These are phyloP conservation scores for Dillenia turbinata DNA, from an alignment of 164 flowering plant genomes.

Conservation along the genomic window DNA sequence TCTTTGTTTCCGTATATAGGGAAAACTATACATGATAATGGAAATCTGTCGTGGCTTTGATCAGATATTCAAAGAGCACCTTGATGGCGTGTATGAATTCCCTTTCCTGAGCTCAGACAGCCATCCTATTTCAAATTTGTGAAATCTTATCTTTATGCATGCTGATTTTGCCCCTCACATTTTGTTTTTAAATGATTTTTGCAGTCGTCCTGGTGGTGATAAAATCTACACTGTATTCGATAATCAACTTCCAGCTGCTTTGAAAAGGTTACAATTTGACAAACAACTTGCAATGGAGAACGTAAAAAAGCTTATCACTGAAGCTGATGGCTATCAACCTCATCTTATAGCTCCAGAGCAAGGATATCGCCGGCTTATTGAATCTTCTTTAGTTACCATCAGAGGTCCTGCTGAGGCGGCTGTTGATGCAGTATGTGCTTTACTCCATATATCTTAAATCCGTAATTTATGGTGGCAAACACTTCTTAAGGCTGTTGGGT, in stretches of 20 bases:
- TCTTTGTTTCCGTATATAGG: conserved; percentile 34
- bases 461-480: not conserved
- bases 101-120: not conserved
- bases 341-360: conserved; percentile 88
- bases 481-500: no score
- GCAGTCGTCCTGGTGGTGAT: conserved; percentile 89
- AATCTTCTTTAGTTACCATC: conserved; percentile 48
- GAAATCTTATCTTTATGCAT: not conserved
- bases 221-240: conserved; percentile 72
- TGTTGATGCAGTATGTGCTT: conserved; percentile 57
- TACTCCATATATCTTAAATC: not conserved
- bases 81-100: conserved; percentile 70
- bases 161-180: not conserved
- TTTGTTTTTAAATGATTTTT: conserved; percentile 5
- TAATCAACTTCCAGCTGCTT: conserved; percentile 76
- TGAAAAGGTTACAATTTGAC: conserved; percentile 82
- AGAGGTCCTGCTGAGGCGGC: conserved; percentile 77
- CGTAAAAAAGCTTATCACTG: conserved; percentile 69
- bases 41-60: conserved; percentile 80
- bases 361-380: conserved; percentile 76
- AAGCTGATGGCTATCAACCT: conserved; percentile 95
- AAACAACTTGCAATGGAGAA: conserved; percentile 82
- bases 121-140: not conserved
- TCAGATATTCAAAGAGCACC: conserved; percentile 81
- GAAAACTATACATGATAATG: conserved; percentile 73